Evolutionary conservation across 2,329 filamentous ascomycete genomes (phyloP), one percentile per base, ranked within the genome.

Genomic region (Phyllosticta capitalensis): DNA sequence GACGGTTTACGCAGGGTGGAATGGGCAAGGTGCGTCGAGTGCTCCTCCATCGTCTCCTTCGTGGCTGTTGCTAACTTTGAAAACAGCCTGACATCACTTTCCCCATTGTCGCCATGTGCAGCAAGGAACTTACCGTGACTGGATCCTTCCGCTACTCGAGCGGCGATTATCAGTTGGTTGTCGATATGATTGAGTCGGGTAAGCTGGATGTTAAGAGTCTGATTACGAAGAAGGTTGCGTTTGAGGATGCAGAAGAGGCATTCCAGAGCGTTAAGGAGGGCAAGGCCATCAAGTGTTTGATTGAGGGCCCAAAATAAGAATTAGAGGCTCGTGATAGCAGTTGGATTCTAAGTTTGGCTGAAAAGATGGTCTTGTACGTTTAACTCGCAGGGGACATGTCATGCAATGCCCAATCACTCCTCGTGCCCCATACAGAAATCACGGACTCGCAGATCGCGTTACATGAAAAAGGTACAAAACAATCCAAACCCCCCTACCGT

Each of bases 121-220:
- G 86, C 55, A 96, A 96, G 78, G 92, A 97, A 78, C 79, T 96
- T 56, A 95, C 86, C 10, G 81, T 89, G 53, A 89, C 87, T 70
- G 92, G 92, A 21, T 92, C 87, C 63, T 97, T 97, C 81, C 84
- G 92, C 48, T 97, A 97, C 74, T 87, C 87, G 3, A 83, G 84
- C 58, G 92, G 92, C 20, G 92, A 96, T 74, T 97, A 96, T 75
- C 83, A 86, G 70, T 83, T 92, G 6, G 90, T 90, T 4, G 80
- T 96, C 52, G 84, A 90, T 64, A 79, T 97, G 62, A 84, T 96
- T 1, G 81, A 82, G 7, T 80, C 76, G 24, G 89, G 89, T 55
- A 84, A 83, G 71, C 83, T 97, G 49, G 78, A 79, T 59, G 82
- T 86, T 30, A 95, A 95, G 83, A 83, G 83, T 72, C 79, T 97